Evolutionary conservation across 148 eudicot species (phyloP).

Genomic region (Beta vulgaris): DNA sequence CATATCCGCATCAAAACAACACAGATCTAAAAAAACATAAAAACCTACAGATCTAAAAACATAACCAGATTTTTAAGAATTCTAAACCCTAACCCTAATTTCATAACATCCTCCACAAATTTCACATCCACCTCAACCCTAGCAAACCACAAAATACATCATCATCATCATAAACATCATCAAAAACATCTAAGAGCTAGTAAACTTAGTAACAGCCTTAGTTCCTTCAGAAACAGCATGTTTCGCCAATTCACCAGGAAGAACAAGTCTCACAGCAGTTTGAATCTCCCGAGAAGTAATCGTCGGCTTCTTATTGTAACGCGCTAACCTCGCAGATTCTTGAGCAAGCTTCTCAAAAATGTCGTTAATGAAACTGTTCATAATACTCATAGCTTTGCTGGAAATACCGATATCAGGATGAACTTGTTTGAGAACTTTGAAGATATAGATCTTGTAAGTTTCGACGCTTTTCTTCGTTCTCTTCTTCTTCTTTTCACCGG

Average conservation of each 20-base stretch:
- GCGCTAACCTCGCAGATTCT: constrained; percentile 36
- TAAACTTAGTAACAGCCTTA: constrained; percentile 43
- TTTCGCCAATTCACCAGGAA: constrained; percentile 47
- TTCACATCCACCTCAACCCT: neutral
- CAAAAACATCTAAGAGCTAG: constrained; percentile 28
- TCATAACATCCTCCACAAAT: neutral
- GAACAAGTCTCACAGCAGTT: constrained; percentile 42
- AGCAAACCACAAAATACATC: neutral
- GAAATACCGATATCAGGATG: constrained; percentile 57
- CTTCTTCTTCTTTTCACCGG: constrained; percentile 56
- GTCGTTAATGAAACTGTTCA: constrained; percentile 57
- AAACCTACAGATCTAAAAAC: neutral
- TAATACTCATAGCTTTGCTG: constrained; percentile 55
- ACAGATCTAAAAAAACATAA: neutral
- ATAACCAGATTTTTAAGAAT: neutral
- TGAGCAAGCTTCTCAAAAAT: constrained; percentile 53
- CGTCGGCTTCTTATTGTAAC: constrained; percentile 48
- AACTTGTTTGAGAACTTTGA: constrained; percentile 52
- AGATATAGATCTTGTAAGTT: constrained; percentile 57
- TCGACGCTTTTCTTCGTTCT: constrained; percentile 48
- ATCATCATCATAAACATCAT: neutral
- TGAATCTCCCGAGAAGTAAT: constrained; percentile 45
- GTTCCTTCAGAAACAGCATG: constrained; percentile 48
- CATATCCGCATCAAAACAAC: constrained; percentile 1
- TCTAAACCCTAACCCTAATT: constrained; percentile 5